Base-by-base conservation (phyloP, 148 eudicot genomes). In the Camellia japonica region DNA sequence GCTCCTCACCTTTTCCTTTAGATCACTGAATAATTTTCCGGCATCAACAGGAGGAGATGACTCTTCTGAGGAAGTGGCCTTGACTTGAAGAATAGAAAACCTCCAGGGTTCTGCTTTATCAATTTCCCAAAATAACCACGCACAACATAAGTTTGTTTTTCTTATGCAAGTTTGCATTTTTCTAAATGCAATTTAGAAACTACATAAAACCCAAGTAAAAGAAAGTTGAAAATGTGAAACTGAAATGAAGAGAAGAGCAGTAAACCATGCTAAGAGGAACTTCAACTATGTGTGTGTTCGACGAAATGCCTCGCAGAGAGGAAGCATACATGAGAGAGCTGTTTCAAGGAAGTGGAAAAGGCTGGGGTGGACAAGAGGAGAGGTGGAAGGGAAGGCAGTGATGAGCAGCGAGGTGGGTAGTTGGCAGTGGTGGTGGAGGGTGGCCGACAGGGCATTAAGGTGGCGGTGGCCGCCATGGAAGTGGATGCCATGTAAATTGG, bases 381-480 rank as follows among this genome's bases (percentile, higher is more conserved):
- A 20, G 93, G 83, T 54, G 90, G 93, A 16, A 88, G 90, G 62
- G 63, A 55, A 67, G 97, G 93, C 80, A 93, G 79, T 10, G 88
- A 91, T 41, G 87, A 79, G 86, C 86, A 90, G 3, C 83, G 84
- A 72, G 86, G 79, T 20, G 85, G 61, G 56, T 67, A 76, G 63
- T 47, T 47, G 51, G 51, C 51, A 7, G 51, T 47, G 51, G 51
- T 47, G 77, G 79, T 52, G 55, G 83, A 72, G 16, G 87, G 85
- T 75, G 89, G 83, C 76, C 92, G 90, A 20, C 72, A 52, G 79
- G 91, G 92, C 66, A 84, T 69, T 75, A 93, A 82, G 63, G 86
- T 93, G 91, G 90, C 86, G 44, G 97, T 82, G 76, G 97, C 85
- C 82, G 94, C 93, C 97, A 92, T 88, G 79, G 97, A 90, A 73